These are phyloP conservation scores for Metarhizium humberi DNA, from an alignment of 2,329 filamentous ascomycete species.

Conservation along the genomic window DNA sequence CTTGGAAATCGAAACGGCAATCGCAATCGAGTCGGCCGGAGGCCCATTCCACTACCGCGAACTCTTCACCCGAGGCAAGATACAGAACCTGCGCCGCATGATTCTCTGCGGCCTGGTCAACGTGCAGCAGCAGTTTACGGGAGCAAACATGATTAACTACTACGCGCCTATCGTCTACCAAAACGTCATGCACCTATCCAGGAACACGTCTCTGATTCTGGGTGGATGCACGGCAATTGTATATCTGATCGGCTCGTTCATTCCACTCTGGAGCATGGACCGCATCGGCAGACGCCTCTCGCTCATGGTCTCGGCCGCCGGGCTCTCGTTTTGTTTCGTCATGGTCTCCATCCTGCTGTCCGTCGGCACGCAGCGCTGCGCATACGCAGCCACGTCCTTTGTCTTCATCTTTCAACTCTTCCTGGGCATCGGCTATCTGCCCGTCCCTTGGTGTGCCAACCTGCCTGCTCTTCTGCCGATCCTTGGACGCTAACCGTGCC, in stretches of 20 bases:
- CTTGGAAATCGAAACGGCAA: too few relatives aligned
- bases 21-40: too few relatives aligned
- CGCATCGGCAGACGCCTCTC: constrained; percentile 29
- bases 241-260: too few relatives aligned
- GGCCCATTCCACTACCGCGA: constrained; percentile 15
- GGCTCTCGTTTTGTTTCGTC: constrained; percentile 32
- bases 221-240: too few relatives aligned
- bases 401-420: constrained; percentile 37
- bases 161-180: not conserved
- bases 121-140: constrained; percentile 18
- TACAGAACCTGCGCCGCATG: constrained; percentile 16
- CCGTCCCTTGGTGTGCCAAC: constrained; percentile 32
- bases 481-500: too few relatives aligned
- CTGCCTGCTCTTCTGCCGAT: constrained; percentile 4
- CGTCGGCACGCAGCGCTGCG: constrained; percentile 16
- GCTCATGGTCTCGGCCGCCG: constrained; percentile 29
- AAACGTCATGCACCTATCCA: not conserved
- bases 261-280: constrained; percentile 1
- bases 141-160: constrained; percentile 4
- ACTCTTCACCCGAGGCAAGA: constrained; percentile 12
- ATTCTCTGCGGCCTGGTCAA: constrained; percentile 17
- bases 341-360: constrained; percentile 30
- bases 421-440: constrained; percentile 29
- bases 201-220: not conserved
- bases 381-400: constrained; percentile 31